These are phyloP conservation scores for Kodamaea plutei DNA, from an alignment of 1,139 yeast genomes.

Conservation along the genomic window DNA sequence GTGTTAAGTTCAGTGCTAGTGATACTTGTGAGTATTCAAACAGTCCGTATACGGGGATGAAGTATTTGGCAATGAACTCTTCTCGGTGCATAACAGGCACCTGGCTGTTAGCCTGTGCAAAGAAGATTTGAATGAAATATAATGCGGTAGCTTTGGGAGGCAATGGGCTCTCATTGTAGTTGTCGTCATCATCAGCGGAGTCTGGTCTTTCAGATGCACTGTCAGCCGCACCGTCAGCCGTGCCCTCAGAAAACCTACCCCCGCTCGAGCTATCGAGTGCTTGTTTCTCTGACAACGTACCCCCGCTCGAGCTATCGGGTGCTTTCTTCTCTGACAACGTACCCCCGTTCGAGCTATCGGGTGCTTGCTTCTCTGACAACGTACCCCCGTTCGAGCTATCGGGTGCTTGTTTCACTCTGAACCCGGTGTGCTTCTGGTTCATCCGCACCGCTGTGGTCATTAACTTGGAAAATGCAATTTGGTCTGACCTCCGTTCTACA, in stretches of 20 bases:
- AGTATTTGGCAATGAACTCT: slow-evolving; percentile 59
- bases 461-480: slow-evolving; percentile 66
- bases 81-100: slow-evolving; percentile 80
- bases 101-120: slow-evolving; percentile 78
- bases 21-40: slow-evolving; percentile 49
- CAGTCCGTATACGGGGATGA: slow-evolving; percentile 74
- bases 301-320: not conserved
- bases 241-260: not conserved
- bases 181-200: slow-evolving; percentile 7
- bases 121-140: slow-evolving; percentile 59
- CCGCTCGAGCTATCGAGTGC: not conserved
- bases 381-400: not conserved
- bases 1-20: slow-evolving; percentile 59
- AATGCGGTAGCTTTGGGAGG: slow-evolving; percentile 76
- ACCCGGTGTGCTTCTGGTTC: slow-evolving; percentile 17
- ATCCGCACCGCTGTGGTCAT: slow-evolving; percentile 74
- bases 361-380: not conserved
- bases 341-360: not conserved
- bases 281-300: not conserved
- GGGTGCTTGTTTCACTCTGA: not conserved
- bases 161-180: slow-evolving; percentile 18
- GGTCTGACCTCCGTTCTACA: slow-evolving; percentile 3
- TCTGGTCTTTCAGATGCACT: not conserved
- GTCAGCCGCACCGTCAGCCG: not conserved
- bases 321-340: not conserved